These are phyloP conservation scores for Pyricularia pennisetigena DNA, from an alignment of 2,329 filamentous ascomycete species.

Conservation along the genomic window DNA sequence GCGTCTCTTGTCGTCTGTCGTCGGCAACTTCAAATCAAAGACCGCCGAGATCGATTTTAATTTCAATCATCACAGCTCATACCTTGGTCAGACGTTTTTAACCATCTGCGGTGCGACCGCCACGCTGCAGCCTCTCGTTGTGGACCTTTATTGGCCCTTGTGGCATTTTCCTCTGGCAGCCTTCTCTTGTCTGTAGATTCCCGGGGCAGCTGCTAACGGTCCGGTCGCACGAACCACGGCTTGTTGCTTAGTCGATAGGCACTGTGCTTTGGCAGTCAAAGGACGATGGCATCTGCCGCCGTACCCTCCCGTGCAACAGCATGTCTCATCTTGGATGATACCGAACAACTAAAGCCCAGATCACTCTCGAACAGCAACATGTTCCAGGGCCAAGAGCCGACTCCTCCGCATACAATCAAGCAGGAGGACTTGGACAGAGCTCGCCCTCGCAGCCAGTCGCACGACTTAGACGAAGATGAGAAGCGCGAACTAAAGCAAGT, in stretches of 20 bases:
- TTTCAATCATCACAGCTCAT: background rate
- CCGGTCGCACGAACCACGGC: background rate
- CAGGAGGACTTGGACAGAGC: slow-evolving; percentile 29
- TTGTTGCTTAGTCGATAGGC: background rate
- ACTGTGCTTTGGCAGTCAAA: background rate
- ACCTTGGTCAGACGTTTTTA: background rate
- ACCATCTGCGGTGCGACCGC: background rate
- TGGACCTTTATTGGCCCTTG: background rate
- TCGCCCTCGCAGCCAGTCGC: slow-evolving; percentile 30
- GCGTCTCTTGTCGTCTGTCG: background rate
- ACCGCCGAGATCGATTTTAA: background rate
- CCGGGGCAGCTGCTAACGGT: background rate
- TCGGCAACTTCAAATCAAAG: background rate
- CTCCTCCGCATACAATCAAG: slow-evolving; percentile 28
- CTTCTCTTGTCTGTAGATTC: background rate
- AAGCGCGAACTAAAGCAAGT: slow-evolving; percentile 25
- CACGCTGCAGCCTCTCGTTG: background rate
- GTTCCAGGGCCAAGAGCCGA: slow-evolving; percentile 30
- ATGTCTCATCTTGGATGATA: background rate
- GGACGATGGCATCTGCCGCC: background rate
- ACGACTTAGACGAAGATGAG: slow-evolving; percentile 28
- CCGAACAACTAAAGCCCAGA: background rate
- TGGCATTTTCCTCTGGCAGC: background rate
- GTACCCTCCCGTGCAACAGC: background rate
- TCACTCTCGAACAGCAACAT: slow-evolving; percentile 23